phyloP scores from a whole-genome alignment of 1,284 basidiomycete genomes.

The Wallemia mellicola region DNA sequence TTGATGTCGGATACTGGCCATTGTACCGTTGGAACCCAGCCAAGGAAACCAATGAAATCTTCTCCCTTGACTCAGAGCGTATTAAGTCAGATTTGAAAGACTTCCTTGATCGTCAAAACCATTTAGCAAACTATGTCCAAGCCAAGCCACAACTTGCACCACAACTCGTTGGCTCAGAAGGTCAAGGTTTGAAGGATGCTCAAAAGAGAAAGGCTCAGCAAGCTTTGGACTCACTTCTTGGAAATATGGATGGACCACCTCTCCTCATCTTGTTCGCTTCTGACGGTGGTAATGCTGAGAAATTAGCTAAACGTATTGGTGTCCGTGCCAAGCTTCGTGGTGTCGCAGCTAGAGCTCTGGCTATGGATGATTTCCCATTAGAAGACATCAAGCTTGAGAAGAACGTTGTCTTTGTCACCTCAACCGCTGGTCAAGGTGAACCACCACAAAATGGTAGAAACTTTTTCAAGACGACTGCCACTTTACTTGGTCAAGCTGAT shows the following conservation, averaged over 20 bases:
- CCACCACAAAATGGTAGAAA: constrained; percentile 83
- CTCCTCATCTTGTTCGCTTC: constrained; percentile 70
- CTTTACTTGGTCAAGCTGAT: constrained; percentile 17
- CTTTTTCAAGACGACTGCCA: constrained; percentile 59
- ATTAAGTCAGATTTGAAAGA: constrained; percentile 81
- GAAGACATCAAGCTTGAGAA: constrained; percentile 31
- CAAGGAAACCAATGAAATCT: constrained; percentile 42
- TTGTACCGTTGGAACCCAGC: constrained; percentile 90
- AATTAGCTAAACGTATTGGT: constrained; percentile 66
- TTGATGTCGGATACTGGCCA: constrained; percentile 93
- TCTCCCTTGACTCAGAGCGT: constrained; percentile 70
- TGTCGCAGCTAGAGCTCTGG: constrained; percentile 37
- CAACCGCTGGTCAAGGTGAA: constrained; percentile 96
- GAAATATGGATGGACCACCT: constrained; percentile 63
- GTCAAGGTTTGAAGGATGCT: constrained; percentile 52
- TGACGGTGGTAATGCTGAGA: constrained; percentile 82
- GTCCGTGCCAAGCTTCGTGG: constrained; percentile 60
- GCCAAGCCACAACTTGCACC: constrained; percentile 49
- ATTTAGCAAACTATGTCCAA: constrained; percentile 66
- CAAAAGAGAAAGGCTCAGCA: constrained; percentile 56
- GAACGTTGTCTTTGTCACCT: constrained; percentile 64
- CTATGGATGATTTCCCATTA: constrained; percentile 29
- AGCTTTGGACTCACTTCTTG: constrained; percentile 58
- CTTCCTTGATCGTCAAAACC: constrained; percentile 89
- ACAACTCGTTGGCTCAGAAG: constrained; percentile 57